Evolutionary conservation across 2,329 filamentous ascomycete genomes (phyloP).

Genomic region (Geoglossum cookeanum): DNA sequence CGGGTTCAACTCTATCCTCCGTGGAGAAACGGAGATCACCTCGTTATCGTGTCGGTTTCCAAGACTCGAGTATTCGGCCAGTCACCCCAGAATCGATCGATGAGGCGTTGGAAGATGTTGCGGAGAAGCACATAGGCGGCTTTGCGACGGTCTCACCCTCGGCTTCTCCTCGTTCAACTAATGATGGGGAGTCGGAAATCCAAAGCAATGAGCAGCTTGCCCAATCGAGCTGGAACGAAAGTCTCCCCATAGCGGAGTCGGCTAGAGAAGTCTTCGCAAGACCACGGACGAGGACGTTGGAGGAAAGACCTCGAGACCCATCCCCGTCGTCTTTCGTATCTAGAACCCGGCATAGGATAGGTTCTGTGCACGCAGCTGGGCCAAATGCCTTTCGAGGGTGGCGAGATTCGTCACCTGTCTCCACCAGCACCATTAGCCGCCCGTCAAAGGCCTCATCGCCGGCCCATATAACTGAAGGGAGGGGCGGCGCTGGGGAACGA

Average conservation of each 20-base stretch:
- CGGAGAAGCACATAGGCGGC: not conserved
- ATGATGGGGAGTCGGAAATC: not conserved
- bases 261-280: conserved; percentile 16
- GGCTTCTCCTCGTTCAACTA: not conserved
- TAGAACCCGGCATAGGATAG: conserved; percentile 42
- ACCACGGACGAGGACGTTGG: conserved; percentile 31
- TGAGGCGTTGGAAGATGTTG: not conserved
- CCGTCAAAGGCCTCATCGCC: not conserved
- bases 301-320: conserved; percentile 15
- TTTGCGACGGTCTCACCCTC: not conserved
- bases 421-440: not conserved
- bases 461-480: not conserved
- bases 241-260: not conserved
- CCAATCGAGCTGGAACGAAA: not conserved
- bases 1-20: not conserved
- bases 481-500: not conserved
- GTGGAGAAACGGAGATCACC: not conserved
- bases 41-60: not conserved
- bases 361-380: conserved; percentile 45
- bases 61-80: conserved; percentile 1
- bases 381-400: not conserved
- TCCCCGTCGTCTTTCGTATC: conserved; percentile 9
- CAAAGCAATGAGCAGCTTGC: not conserved
- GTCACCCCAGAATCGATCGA: not conserved
- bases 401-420: not conserved